Conservation (phyloP, 2,329 filamentous ascomycete genomes). For the Samsoniella hepiali region DNA sequence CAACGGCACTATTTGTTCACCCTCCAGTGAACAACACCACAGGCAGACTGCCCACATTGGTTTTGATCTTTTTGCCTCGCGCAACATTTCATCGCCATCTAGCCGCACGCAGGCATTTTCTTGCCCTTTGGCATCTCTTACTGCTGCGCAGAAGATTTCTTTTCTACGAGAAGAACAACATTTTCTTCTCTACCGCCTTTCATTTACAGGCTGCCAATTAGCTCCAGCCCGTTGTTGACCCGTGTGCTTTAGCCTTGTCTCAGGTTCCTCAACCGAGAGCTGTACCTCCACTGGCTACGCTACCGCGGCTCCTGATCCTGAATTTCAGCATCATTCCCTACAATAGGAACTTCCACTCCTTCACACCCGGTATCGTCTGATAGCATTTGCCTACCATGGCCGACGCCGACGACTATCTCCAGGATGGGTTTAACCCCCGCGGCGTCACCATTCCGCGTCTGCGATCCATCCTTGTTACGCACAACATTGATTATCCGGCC, state of each 20-base stretch:
- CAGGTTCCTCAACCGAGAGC: conserved; percentile 2
- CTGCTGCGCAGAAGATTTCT: conserved; percentile 4
- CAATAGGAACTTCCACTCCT: background rate
- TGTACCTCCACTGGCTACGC: conserved; percentile 4
- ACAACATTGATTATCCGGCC: conserved; percentile 80
- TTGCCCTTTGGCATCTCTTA: background rate
- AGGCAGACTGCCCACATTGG: background rate
- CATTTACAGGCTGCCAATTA: background rate
- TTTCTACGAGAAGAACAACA: background rate
- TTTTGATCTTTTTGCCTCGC: background rate
- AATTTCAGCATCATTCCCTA: background rate
- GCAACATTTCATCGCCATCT: background rate
- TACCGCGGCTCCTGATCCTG: background rate
- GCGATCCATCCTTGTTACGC: conserved; percentile 84
- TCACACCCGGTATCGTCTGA: background rate
- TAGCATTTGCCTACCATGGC: conserved; percentile 46
- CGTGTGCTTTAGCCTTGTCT: conserved; percentile 17
- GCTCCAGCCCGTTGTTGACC: conserved; percentile 5
- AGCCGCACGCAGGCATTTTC: background rate
- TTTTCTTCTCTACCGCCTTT: background rate
- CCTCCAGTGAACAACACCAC: conserved; percentile 20
- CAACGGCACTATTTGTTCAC: conserved; percentile 31
- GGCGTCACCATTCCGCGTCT: conserved; percentile 82
- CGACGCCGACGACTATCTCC: conserved; percentile 77
- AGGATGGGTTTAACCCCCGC: conserved; percentile 79